phyloP scores from a whole-genome alignment of 2,329 filamentous ascomycete species.

The Beauveria australis region DNA sequence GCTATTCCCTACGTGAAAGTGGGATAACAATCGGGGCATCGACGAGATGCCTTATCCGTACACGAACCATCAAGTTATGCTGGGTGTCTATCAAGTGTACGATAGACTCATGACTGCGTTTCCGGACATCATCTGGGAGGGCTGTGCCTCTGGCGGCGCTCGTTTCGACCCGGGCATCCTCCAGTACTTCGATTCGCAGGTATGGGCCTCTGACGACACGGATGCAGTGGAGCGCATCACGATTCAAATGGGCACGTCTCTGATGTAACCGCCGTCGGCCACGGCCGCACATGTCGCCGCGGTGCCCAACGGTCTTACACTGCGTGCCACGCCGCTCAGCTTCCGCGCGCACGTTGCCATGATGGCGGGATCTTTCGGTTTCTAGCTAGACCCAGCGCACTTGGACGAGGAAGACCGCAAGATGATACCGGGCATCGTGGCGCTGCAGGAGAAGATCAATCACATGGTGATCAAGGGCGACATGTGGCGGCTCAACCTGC shows the following conservation, averaged over 20 bases:
- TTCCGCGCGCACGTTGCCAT: slow-evolving; percentile 60
- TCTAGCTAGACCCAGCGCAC: slow-evolving; percentile 51
- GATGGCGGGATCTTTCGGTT: slow-evolving; percentile 60
- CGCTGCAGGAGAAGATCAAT: slow-evolving; percentile 46
- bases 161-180: slow-evolving; percentile 56
- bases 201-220: slow-evolving; percentile 59
- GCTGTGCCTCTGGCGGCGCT: slow-evolving; percentile 56
- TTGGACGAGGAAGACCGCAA: slow-evolving; percentile 42
- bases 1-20: slow-evolving; percentile 57
- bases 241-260: slow-evolving; percentile 56
- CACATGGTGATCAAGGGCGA: slow-evolving; percentile 51
- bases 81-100: slow-evolving; percentile 56
- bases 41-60: slow-evolving; percentile 49
- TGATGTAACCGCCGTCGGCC: slow-evolving; percentile 52
- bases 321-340: slow-evolving; percentile 44
- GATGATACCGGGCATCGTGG: slow-evolving; percentile 45
- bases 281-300: slow-evolving; percentile 60
- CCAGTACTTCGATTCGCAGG: slow-evolving; percentile 57
- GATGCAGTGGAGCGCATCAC: slow-evolving; percentile 52
- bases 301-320: slow-evolving; percentile 50
- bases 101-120: slow-evolving; percentile 50
- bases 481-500: slow-evolving; percentile 50
- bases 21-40: slow-evolving; percentile 60
- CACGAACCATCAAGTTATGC: slow-evolving; percentile 50
- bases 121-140: slow-evolving; percentile 57